Conservation (phyloP, 2,329 filamentous ascomycete genomes). For the Xylaria sp. region DNA sequence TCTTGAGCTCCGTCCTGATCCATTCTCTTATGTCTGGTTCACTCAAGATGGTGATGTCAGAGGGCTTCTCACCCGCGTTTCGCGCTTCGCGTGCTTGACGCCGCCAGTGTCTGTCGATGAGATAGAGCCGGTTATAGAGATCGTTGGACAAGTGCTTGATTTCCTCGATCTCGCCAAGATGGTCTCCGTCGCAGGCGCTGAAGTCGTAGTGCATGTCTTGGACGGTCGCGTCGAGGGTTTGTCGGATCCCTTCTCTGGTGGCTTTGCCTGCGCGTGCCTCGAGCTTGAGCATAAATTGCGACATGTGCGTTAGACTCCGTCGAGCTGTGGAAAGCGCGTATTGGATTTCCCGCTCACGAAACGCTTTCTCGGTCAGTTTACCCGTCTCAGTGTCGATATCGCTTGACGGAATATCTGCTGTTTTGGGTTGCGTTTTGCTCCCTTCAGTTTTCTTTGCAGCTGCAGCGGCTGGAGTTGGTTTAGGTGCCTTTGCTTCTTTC, state of each 20-base stretch:
- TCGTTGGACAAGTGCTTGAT: conserved; percentile 40
- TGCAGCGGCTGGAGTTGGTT: background rate
- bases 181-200: background rate
- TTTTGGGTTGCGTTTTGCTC: background rate
- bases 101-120: conserved; percentile 45
- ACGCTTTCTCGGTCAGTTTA: conserved; percentile 27
- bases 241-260: conserved; percentile 46
- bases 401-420: background rate
- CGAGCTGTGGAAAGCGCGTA: conserved; percentile 38
- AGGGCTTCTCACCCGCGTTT: conserved; percentile 27
- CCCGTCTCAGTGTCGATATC: conserved; percentile 11
- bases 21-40: conserved; percentile 42
- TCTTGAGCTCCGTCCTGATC: conserved; percentile 39
- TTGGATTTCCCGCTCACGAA: conserved; percentile 35
- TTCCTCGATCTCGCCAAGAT: conserved; percentile 41
- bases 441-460: background rate
- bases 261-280: conserved; percentile 45
- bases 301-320: conserved; percentile 43
- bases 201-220: conserved; percentile 33
- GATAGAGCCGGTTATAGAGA: conserved; percentile 41
- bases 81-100: conserved; percentile 32
- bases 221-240: conserved; percentile 47
- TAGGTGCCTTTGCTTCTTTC: background rate
- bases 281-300: conserved; percentile 48
- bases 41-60: conserved; percentile 35